phyloP scores from a whole-genome alignment of 1,284 basidiomycete species.

The Naganishia sp. region DNA sequence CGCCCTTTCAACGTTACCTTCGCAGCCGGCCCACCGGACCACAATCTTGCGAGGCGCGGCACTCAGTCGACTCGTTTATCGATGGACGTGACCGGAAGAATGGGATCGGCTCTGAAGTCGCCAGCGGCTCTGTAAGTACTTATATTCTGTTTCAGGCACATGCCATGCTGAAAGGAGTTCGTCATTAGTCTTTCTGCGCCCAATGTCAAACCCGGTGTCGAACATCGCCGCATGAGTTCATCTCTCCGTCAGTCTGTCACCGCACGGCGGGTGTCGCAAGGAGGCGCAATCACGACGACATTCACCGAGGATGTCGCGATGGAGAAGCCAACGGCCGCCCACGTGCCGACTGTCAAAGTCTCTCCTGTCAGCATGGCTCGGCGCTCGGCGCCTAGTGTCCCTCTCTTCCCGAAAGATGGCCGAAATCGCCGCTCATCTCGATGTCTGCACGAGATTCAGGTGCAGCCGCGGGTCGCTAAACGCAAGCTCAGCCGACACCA shows the following conservation, averaged over 20 bases:
- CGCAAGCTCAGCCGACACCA: constrained; percentile 43
- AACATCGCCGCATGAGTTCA: constrained; percentile 17
- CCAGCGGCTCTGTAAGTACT: neutral
- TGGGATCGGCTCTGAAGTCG: no score
- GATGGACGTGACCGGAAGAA: no score
- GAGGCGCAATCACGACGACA: constrained; percentile 11
- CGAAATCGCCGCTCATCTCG: constrained; percentile 13
- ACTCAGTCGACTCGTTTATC: no score
- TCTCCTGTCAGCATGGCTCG: constrained; percentile 1
- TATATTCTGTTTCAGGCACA: neutral
- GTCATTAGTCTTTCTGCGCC: neutral
- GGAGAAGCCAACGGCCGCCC: neutral
- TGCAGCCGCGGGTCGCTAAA: constrained; percentile 32
- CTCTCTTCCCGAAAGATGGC: neutral
- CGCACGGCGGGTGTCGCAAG: constrained; percentile 15
- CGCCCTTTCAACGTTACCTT: no score
- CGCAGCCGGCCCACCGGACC: no score
- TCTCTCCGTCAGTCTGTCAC: constrained; percentile 19
- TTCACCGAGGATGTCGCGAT: constrained; percentile 11
- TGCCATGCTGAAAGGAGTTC: no score
- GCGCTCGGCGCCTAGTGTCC: neutral
- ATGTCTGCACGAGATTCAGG: constrained; percentile 45
- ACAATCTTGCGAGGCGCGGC: no score
- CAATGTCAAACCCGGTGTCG: neutral
- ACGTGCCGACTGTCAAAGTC: neutral